These are phyloP conservation scores for Lecanosticta acicola DNA, from an alignment of 2,329 filamentous ascomycete genomes.

Conservation along the genomic window DNA sequence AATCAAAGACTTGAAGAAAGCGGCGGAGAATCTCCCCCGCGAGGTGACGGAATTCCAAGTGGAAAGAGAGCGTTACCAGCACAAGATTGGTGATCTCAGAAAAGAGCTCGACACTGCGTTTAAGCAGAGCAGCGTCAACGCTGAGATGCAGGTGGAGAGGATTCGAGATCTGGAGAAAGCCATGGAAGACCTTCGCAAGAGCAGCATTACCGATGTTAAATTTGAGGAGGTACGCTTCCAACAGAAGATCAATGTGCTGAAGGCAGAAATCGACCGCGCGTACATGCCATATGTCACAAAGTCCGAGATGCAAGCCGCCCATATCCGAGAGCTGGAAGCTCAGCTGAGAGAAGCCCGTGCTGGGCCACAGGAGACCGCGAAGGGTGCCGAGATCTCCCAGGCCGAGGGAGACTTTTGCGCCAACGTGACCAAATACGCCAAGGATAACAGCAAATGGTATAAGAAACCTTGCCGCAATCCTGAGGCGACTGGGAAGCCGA, in stretches of 20 bases:
- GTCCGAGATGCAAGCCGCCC: slow-evolving; percentile 16
- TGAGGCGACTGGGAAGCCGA: slow-evolving; percentile 3
- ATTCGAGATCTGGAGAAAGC: slow-evolving; percentile 19
- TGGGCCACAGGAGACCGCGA: slow-evolving; percentile 1
- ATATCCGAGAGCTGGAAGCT: slow-evolving; percentile 16
- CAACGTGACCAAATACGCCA: slow-evolving; percentile 33
- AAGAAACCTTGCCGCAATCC: slow-evolving; percentile 26
- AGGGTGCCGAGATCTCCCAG: slow-evolving; percentile 17
- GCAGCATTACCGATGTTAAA: slow-evolving; percentile 4
- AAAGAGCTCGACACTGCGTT: slow-evolving; percentile 21
- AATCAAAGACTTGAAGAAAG: slow-evolving; percentile 19
- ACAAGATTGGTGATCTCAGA: slow-evolving; percentile 19
- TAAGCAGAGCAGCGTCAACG: slow-evolving; percentile 21
- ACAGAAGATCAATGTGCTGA: slow-evolving; percentile 17
- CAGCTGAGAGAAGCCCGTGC: slow-evolving; percentile 8
- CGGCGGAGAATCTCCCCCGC: slow-evolving; percentile 15
- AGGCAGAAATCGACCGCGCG: slow-evolving; percentile 17
- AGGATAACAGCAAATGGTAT: slow-evolving; percentile 33
- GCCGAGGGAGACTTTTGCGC: slow-evolving; percentile 36
- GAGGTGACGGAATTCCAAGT: slow-evolving; percentile 10
- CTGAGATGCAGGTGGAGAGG: slow-evolving; percentile 18
- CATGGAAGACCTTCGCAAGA: slow-evolving; percentile 12
- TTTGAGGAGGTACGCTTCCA: slow-evolving; percentile 15
- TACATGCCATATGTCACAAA: slow-evolving; percentile 20
- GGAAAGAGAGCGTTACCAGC: slow-evolving; percentile 17